These are phyloP conservation scores for Kwoniella botswanensis DNA, from an alignment of 768 basidiomycete species.

Conservation along the genomic window DNA sequence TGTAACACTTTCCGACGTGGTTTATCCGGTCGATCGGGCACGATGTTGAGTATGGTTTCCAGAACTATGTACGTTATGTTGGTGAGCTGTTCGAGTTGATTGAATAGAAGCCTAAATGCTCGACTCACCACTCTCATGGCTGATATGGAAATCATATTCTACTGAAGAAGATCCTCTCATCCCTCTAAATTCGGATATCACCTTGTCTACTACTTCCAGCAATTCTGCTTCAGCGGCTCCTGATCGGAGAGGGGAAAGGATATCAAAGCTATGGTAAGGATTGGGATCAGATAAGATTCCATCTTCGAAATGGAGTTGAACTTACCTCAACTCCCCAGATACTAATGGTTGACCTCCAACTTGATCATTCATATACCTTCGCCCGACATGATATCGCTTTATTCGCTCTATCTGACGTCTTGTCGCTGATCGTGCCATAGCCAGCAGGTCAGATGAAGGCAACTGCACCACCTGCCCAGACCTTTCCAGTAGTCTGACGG, in stretches of 20 bases:
- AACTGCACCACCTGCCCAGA: conserved; percentile 50
- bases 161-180: conserved; percentile 32
- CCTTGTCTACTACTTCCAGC: conserved; percentile 53
- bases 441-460: conserved; percentile 46
- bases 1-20: conserved; percentile 30
- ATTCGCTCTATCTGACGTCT: conserved; percentile 52
- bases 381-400: conserved; percentile 55
- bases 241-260: conserved; percentile 52
- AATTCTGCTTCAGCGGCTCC: conserved; percentile 53
- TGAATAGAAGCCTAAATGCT: not conserved
- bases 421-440: conserved; percentile 51
- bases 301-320: not conserved
- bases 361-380: conserved; percentile 39
- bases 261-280: conserved; percentile 46
- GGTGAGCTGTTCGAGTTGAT: not conserved
- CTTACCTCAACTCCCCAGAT: conserved; percentile 47
- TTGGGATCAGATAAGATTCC: not conserved
- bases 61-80: conserved; percentile 24
- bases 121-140: conserved; percentile 44
- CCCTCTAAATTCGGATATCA: conserved; percentile 54
- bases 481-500: conserved; percentile 77
- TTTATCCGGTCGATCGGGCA: conserved; percentile 36
- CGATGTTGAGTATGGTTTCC: conserved; percentile 32
- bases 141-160: conserved; percentile 55
- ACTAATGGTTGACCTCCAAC: conserved; percentile 51